A percentile compares a stretch with the other conserved stretches of the same genome.
These are phyloP conservation scores for Populus hybrid DNA, from an alignment of 441 rosid species.

Conservation along the genomic window DNA sequence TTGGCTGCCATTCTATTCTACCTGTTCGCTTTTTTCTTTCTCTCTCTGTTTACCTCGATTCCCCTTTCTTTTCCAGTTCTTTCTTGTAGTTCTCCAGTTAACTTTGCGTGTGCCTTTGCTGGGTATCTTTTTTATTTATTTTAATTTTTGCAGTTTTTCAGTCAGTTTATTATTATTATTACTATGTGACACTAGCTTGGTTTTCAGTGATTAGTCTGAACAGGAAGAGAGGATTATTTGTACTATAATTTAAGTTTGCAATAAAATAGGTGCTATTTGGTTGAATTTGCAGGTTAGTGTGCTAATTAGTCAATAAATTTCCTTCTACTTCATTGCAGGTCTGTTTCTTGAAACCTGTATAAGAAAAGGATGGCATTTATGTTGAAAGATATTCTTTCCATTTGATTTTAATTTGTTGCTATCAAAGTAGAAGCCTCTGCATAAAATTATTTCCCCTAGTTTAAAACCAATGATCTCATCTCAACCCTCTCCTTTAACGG, in stretches of 20 bases:
- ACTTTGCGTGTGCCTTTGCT: background rate
- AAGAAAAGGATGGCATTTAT: background rate
- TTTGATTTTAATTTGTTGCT: slow-evolving; percentile 7
- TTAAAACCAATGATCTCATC: slow-evolving; percentile 17
- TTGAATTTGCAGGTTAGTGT: slow-evolving; percentile 2
- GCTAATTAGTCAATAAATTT: slow-evolving; percentile 12
- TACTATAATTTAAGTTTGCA: background rate
- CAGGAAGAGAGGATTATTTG: background rate
- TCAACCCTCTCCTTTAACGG: slow-evolving; percentile 22
- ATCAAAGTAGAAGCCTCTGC: slow-evolving; percentile 13
- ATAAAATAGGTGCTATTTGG: background rate
- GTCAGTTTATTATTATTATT: background rate
- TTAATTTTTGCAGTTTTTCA: no score
- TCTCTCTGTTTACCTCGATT: background rate
- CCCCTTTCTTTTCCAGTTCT: background rate
- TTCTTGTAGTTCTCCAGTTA: slow-evolving; percentile 4
- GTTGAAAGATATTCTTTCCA: slow-evolving; percentile 1
- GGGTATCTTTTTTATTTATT: background rate
- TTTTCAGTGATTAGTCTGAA: background rate
- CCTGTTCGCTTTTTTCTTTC: background rate
- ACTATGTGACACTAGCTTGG: background rate
- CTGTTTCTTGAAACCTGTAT: slow-evolving; percentile 9
- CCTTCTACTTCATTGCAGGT: slow-evolving; percentile 7
- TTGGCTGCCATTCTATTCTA: background rate
- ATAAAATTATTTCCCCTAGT: slow-evolving; percentile 7